These are phyloP conservation scores for Endogone sp. DNA, from an alignment of 192 early-diverging fungal species.

Conservation along the genomic window DNA sequence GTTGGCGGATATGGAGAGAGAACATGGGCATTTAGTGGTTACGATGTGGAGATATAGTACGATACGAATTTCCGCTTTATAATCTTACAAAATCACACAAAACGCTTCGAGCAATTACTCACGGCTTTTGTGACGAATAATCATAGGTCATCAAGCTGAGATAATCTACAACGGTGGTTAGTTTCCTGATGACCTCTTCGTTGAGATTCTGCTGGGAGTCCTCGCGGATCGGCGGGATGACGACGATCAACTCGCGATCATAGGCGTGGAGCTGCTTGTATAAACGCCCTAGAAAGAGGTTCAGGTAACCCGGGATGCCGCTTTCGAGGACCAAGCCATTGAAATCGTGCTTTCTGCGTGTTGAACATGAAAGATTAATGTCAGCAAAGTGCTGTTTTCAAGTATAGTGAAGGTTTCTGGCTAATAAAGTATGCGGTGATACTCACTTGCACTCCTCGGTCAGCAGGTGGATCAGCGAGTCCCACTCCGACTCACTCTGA, in stretches of 20 bases:
- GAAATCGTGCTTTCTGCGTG: constrained; percentile 21
- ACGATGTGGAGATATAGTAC: too few species aligned
- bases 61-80: too few species aligned
- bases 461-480: constrained; percentile 15
- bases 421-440: too few species aligned
- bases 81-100: not conserved
- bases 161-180: constrained; percentile 21
- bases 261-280: constrained; percentile 10
- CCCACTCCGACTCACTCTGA: constrained; percentile 5
- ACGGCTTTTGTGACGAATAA: constrained; percentile 19
- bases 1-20: not conserved
- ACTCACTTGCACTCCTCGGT: constrained; percentile 24
- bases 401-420: too few species aligned
- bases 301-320: constrained; percentile 17
- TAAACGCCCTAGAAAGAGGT: constrained; percentile 12
- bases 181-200: constrained; percentile 8
- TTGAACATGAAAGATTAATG: not conserved
- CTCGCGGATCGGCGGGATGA: constrained; percentile 21
- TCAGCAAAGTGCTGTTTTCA: not conserved
- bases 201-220: constrained; percentile 8
- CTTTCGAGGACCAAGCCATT: constrained; percentile 32
- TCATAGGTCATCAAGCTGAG: constrained; percentile 40
- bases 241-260: constrained; percentile 17
- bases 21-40: not conserved
- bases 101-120: not conserved